Base-by-base conservation (phyloP, 768 basidiomycete species). In the Hericium alpestre region DNA sequence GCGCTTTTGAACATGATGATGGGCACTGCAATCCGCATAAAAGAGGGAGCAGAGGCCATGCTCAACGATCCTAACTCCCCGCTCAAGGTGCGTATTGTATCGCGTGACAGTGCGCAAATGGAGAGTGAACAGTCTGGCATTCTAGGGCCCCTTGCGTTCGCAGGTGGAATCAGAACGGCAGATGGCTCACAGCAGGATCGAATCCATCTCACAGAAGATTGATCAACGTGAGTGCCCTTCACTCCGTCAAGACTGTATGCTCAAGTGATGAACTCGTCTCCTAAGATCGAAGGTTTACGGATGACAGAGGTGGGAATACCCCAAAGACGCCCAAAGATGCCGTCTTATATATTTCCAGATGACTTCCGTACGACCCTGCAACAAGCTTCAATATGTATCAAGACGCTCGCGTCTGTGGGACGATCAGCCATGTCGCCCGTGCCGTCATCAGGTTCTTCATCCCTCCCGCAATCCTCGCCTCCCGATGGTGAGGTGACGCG, bases 291-390 rank as follows among this genome's bases (percentile, higher is more conserved):
- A 53, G 56, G 57, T 15, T 55, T 51, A 52, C 52, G 7, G 61
- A 62, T 46, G 61, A 62, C 43, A 61, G 57, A 61, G 61, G 61
- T 61, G 47, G n/a, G 37, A 32, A 6, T 4, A 38, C 25, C 5
- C 12, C 25, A 9, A 25, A 18, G 12, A 8, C 22, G 13, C 18
- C 39, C 23, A 25, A 20, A 18, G 39, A 51, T 22, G 2, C 7
- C 32, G 25, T n/a, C 48, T 56, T 23, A 60, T 23, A 6, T 3
- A 41, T 38, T 49, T 32, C 38, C 57, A 79, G 90, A 90, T 58
- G 88, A 90, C 67, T 90, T 87, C 65, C 81, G 82, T 22, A 84
- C 84, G 4, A 79, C 81, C 11, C 73, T 90, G 58, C 80, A 80
- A 61, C 83, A 83, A 62, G 87, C 88, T 3, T 76, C 72, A 23